phyloP scores from a whole-genome alignment of 2,329 filamentous ascomycete species.

The Aspergillus udagawae region DNA sequence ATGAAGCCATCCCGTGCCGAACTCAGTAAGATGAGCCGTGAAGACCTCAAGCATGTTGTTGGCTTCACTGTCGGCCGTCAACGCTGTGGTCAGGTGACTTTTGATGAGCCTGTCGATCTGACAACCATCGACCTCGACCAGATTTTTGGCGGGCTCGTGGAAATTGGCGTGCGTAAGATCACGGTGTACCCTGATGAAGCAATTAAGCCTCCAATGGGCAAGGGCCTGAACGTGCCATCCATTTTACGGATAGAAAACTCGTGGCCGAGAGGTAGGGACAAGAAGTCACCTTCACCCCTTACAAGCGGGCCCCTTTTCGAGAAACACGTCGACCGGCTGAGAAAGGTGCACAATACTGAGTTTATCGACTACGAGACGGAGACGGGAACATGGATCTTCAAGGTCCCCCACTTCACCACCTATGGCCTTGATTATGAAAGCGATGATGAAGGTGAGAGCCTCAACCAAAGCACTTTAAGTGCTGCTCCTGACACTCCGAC shows the following conservation, averaged over 20 bases:
- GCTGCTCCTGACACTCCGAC: constrained; percentile 48
- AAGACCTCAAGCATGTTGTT: constrained; percentile 69
- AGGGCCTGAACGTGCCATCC: constrained; percentile 87
- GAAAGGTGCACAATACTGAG: constrained; percentile 71
- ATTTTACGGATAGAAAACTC: constrained; percentile 86
- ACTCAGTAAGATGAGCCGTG: constrained; percentile 72
- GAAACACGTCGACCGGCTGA: constrained; percentile 77
- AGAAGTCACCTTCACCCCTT: constrained; percentile 52
- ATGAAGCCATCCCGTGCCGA: constrained; percentile 73
- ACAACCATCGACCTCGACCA: constrained; percentile 73
- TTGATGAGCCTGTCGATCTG: constrained; percentile 78
- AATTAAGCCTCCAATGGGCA: constrained; percentile 78
- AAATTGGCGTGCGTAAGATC: constrained; percentile 70
- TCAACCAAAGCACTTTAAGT: constrained; percentile 50
- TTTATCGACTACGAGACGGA: constrained; percentile 77
- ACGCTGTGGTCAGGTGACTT: constrained; percentile 75
- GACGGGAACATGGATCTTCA: constrained; percentile 85
- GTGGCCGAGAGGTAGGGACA: constrained; percentile 72
- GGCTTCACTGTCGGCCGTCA: constrained; percentile 79
- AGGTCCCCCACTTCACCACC: constrained; percentile 93
- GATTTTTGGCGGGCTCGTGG: constrained; percentile 72
- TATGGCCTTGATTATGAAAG: constrained; percentile 85
- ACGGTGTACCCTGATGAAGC: constrained; percentile 77
- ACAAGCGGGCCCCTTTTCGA: constrained; percentile 64
- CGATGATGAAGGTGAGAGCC: constrained; percentile 56